A percentile compares a stretch with the other conserved stretches of the same genome.
phyloP scores from a whole-genome alignment of 208 protist genomes.

The Trypanosomatidae sp. region DNA sequence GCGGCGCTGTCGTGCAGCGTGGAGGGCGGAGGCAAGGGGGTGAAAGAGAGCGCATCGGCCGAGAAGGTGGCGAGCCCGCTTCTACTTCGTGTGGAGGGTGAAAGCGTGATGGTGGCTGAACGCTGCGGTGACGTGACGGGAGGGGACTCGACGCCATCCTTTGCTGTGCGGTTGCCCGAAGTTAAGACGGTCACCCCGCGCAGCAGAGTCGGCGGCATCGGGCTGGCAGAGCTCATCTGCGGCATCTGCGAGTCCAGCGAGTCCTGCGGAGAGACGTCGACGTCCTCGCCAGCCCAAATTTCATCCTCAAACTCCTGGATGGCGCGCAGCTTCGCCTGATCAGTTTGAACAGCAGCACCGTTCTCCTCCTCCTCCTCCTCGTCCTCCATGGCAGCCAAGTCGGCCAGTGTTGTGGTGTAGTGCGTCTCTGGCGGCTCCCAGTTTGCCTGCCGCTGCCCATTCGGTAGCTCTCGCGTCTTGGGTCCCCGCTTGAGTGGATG shows the following conservation, averaged over 20 bases:
- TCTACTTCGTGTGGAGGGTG: too few species aligned
- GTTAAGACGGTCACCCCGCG: too few species aligned
- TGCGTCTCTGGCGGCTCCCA: conserved; percentile 33
- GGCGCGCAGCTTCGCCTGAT: too few species aligned
- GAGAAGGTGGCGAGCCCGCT: neutral
- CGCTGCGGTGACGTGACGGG: too few species aligned
- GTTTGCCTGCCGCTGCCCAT: conserved; percentile 23
- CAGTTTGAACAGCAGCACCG: too few species aligned
- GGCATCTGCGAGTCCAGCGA: neutral
- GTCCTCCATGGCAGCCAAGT: conserved; percentile 16
- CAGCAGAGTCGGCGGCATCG: neutral
- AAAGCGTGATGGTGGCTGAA: neutral
- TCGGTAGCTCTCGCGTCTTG: conserved; percentile 17
- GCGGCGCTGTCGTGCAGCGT: too few species aligned
- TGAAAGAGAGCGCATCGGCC: neutral
- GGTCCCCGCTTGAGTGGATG: neutral
- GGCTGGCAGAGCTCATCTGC: neutral
- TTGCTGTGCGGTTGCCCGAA: too few species aligned
- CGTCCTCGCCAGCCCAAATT: neutral
- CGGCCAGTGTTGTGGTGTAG: conserved; percentile 27
- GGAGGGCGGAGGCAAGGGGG: too few species aligned
- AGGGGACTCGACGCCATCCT: too few species aligned
- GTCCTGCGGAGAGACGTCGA: neutral
- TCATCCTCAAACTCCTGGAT: neutral
- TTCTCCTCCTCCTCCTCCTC: too few species aligned